Evolutionary conservation across 192 early-diverging fungal species (phyloP).

Genomic region (Backusella mclennaniae): DNA sequence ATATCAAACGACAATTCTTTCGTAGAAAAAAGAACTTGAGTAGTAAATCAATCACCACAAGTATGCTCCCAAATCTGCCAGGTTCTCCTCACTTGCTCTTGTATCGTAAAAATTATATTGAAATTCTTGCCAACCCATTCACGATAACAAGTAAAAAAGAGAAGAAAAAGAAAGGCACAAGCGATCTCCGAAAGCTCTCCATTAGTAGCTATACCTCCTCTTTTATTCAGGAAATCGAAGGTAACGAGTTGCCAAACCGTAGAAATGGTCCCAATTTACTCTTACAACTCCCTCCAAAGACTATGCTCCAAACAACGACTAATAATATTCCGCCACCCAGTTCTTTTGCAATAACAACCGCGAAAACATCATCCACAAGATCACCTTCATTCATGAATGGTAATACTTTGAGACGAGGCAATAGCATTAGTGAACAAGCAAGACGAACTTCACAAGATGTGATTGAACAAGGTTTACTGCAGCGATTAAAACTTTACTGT

Average conservation of each 20-base stretch:
- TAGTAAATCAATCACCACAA: neutral
- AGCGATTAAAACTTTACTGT: conserved; percentile 7
- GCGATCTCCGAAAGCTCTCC: neutral
- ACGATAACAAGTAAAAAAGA: neutral
- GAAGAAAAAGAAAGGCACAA: neutral
- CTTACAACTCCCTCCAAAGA: neutral
- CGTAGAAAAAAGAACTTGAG: neutral
- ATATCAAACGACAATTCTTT: neutral
- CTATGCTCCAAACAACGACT: neutral
- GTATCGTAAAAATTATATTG: conserved; percentile 24
- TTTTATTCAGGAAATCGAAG: neutral
- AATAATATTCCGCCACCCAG: neutral
- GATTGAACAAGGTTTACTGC: conserved; percentile 7
- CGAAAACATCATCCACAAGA: neutral
- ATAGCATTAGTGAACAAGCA: neutral
- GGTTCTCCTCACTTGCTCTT: conserved; percentile 1
- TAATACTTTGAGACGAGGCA: neutral
- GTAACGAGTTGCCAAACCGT: neutral
- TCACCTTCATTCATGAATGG: neutral
- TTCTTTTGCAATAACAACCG: neutral
- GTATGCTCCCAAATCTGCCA: neutral
- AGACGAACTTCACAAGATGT: neutral
- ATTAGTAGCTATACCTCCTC: neutral
- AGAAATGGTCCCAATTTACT: neutral
- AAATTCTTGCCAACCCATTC: conserved; percentile 22